Conservation (phyloP, 805 yeast species). For the Grigorovia transvaalensis region DNA sequence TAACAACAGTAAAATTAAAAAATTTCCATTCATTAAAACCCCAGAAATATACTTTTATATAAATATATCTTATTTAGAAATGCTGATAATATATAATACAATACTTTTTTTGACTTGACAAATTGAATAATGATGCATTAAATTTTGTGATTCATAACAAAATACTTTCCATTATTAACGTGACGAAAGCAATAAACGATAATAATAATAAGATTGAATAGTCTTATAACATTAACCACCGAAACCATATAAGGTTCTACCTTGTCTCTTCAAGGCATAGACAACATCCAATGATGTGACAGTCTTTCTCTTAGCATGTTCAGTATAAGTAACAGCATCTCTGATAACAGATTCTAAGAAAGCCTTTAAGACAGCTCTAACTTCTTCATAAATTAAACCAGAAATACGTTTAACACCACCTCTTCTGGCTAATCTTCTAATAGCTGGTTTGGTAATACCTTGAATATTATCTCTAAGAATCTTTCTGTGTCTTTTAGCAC, state of each 20-base stretch:
- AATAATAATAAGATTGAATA: neutral
- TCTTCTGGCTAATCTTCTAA: conserved; percentile 99
- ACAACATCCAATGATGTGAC: conserved; percentile 98
- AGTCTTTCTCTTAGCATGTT: conserved; percentile 99
- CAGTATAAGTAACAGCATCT: conserved; percentile 98
- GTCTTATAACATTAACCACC: conserved; percentile 62
- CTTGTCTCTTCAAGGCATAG: conserved; percentile 99
- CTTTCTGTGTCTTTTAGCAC: conserved; percentile 99
- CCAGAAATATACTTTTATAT: neutral
- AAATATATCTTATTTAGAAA: neutral
- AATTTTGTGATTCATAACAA: no score
- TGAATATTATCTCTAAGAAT: conserved; percentile 98
- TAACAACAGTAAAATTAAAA: neutral
- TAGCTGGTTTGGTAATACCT: conserved; percentile 99
- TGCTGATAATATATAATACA: neutral
- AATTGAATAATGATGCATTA: neutral
- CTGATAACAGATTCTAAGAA: conserved; percentile 96
- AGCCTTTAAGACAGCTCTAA: conserved; percentile 90
- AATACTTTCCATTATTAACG: neutral
- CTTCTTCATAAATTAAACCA: conserved; percentile 97
- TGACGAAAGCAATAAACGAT: neutral
- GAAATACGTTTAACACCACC: conserved; percentile 99
- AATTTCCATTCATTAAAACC: neutral
- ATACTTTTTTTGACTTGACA: neutral
- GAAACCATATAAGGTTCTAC: conserved; percentile 99